Base-by-base conservation (phyloP, 345 rosid species). In the Eucalyptus marginata region DNA sequence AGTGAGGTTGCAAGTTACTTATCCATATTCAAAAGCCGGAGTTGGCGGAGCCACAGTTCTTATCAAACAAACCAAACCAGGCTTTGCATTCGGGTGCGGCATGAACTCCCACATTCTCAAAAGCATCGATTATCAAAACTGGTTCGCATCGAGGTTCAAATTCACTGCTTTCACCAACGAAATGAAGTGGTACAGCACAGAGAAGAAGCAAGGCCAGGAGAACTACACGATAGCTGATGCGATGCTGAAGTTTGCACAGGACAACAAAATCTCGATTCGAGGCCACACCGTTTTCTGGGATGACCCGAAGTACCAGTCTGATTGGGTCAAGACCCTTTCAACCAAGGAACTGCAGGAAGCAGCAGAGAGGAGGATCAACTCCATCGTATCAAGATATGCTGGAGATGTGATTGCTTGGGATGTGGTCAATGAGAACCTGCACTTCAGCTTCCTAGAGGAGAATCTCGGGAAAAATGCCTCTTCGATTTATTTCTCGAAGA, bases 281-380 rank as follows among this genome's bases (percentile, higher is more conserved):
- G 98, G 98, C n/a, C 99, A 96, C 93, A 97, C 93, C 68, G 91
- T 96, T 49, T 90, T 97, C 87, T 97, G 99, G 99, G 98, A 94
- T 87, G 79, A 96, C 71, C 95, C 94, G 15, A 89, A 51, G 87
- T 88, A 92, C 89, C 98, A 96, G 79, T 96, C 97, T 7, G 46
- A 92, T 9, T 96, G 99, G 99, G 98, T 97, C 27, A 80, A 87
- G 80, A n/a, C 87, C 17, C 93, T 97, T 46, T 89, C 94, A 3
- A 89, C 94, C 0, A 66, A 92, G 4, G 94, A 95, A 46, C 80
- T 97, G 49, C 14, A 44, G 89, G 54, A 50, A 51, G 97, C 94
- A 7, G 93, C 98, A 24, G 88, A 90, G 2, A 92, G 87, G 87
- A 90, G 98, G 89, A 92, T 96, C 31, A 87, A 93, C 9, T 97